Conservation (phyloP, 2,329 filamentous ascomycete species). For the Ceratocystis papillata region DNA sequence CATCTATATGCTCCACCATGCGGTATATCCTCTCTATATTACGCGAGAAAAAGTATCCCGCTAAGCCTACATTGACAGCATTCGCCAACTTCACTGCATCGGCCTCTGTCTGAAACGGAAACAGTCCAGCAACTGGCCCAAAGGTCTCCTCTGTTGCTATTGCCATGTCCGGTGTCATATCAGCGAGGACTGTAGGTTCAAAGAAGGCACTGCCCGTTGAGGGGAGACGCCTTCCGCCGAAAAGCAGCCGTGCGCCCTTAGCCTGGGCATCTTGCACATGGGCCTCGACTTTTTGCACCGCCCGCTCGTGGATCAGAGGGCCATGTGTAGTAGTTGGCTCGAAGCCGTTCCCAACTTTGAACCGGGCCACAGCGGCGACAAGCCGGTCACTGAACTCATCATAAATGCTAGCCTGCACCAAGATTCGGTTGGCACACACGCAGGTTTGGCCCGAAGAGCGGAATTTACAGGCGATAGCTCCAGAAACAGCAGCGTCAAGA, state of each 20-base stretch:
- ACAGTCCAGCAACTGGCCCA: constrained; percentile 81
- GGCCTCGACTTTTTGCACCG: constrained; percentile 63
- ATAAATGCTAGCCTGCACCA: constrained; percentile 67
- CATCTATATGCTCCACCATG: constrained; percentile 60
- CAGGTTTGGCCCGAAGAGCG: constrained; percentile 92
- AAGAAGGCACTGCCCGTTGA: constrained; percentile 79
- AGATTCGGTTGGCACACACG: constrained; percentile 77
- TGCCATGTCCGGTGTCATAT: constrained; percentile 76
- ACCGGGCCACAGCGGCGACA: constrained; percentile 58
- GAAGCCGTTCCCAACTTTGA: constrained; percentile 69
- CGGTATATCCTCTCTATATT: constrained; percentile 50
- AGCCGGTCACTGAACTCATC: constrained; percentile 60
- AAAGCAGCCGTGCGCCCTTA: constrained; percentile 64
- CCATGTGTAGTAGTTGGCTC: constrained; percentile 62
- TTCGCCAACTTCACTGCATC: constrained; percentile 84
- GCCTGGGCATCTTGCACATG: constrained; percentile 69
- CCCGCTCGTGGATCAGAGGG: constrained; percentile 74
- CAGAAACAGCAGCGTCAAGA: constrained; percentile 69
- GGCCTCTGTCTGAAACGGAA: constrained; percentile 77
- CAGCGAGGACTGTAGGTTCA: constrained; percentile 76
- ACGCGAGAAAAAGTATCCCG: constrained; percentile 81
- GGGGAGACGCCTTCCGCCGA: constrained; percentile 63
- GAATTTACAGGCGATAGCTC: constrained; percentile 82
- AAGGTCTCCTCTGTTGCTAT: constrained; percentile 87
- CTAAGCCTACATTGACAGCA: constrained; percentile 70